Conservation (phyloP, 139 green algal genomes). For the Haematococcus lacustris region DNA sequence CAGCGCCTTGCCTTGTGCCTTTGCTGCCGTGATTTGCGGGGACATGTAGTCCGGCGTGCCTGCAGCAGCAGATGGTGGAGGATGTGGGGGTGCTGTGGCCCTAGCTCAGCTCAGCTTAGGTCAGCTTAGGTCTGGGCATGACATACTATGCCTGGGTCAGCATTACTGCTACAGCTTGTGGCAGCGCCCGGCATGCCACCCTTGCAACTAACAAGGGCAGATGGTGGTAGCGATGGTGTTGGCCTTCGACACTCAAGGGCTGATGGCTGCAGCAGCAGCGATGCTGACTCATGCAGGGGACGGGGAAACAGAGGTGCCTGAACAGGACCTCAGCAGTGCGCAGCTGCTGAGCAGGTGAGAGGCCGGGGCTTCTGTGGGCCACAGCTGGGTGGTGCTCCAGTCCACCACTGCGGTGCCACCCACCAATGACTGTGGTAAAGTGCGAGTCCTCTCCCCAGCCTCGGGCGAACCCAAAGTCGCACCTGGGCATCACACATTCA, state of each 20-base stretch:
- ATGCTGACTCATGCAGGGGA: background rate
- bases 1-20: conserved; percentile 19
- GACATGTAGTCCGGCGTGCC: conserved; percentile 35
- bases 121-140: background rate
- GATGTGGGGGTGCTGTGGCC: too few relatives aligned
- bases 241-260: background rate
- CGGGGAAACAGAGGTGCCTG: background rate
- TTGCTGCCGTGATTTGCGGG: conserved; percentile 23
- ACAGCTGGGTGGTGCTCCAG: background rate
- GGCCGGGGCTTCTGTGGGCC: too few relatives aligned
- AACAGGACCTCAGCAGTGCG: background rate
- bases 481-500: conserved; percentile 79
- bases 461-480: conserved; percentile 37
- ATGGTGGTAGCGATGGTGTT: background rate
- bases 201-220: background rate
- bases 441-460: conserved; percentile 46
- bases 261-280: background rate
- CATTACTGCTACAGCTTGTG: background rate
- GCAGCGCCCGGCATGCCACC: background rate
- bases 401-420: background rate
- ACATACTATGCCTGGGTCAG: background rate
- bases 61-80: too few relatives aligned
- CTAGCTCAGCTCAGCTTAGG: background rate
- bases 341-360: too few relatives aligned
- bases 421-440: conserved; percentile 66